Evolutionary conservation across 2,329 filamentous ascomycete genomes (phyloP), one percentile per base, ranked within the genome.

Genomic region (Pseudocercospora pini-densiflorae): DNA sequence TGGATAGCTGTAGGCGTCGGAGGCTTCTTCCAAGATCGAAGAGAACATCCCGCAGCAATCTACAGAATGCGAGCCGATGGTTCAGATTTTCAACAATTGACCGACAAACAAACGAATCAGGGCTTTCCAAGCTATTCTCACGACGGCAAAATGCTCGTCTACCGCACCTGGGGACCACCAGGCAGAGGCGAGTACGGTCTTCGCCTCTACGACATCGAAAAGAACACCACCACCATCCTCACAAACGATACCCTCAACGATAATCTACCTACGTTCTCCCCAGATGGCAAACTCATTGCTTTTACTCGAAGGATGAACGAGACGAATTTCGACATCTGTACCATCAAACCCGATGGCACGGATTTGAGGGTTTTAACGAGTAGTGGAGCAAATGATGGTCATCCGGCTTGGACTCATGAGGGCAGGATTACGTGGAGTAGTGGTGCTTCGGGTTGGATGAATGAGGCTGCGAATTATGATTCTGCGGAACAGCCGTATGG

Each of bases 401-500:
- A 66, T 51, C 60, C 40, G 23, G 24, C 19, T 43, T 66, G 64
- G 64, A 65, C 63, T 6, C 31, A 45, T 19, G 62, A 64, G 16
- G 62, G 62, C 3, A 53, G 57, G 16, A 64, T 64, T 23, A 16
- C 27, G 10, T 65, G 27, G 5, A 53, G 40, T n/a, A 65, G 47
- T 23, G 58, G 55, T 23, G 45, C 31, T 16, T 64, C 55, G 9
- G 62, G 64, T 14, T 63, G 54, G 54, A 40, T 27, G 53, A 29
- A 29, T 53, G 64, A 66, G 54, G 58, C 55, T 10, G 51, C 27
- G 7, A 51, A 23, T 6, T 63, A 66, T 40, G 36, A 53, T 45
- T 14, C n/a, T 12, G 47, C 58, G 1, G 55, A 63, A 55, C 66
- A 66, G 21, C 66, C 66, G 12, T 61, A 68, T 19, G 63, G 63